Evolutionary conservation across 75 land plant genomes (phyloP).

Genomic region (Larix kaempferi): DNA sequence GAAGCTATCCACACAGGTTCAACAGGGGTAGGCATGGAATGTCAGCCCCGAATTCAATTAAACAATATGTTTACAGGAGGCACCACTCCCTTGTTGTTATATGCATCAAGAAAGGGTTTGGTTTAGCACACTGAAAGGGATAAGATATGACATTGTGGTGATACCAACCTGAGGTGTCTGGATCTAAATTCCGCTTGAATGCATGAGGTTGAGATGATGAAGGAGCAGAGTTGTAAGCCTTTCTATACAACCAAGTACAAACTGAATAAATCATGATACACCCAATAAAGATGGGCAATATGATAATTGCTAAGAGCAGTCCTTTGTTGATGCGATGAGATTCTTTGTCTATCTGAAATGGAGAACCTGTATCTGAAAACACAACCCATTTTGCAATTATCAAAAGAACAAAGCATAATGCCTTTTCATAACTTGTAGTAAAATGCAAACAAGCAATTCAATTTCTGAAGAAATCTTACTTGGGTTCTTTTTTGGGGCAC

Average conservation of each 20-base stretch:
- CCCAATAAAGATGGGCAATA: not conserved
- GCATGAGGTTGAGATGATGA: not conserved
- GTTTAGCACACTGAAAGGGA: too few species aligned
- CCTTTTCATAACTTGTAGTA: not conserved
- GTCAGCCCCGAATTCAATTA: too few species aligned
- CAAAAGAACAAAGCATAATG: not conserved
- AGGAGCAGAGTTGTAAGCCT: not conserved
- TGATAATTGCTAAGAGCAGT: slow-evolving; percentile 7
- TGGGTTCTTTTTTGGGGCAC: not conserved
- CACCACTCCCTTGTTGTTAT: too few species aligned
- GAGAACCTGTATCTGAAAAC: not conserved
- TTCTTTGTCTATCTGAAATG: not conserved
- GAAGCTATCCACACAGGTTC: too few species aligned
- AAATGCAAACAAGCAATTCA: not conserved
- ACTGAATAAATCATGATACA: slow-evolving; percentile 6
- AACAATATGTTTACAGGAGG: too few species aligned
- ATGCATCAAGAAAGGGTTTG: too few species aligned
- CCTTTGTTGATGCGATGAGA: not conserved
- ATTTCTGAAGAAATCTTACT: not conserved
- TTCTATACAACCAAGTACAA: slow-evolving; percentile 7
- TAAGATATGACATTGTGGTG: not conserved
- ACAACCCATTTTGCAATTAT: not conserved
- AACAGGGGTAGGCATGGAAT: too few species aligned
- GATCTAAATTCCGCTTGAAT: not conserved
- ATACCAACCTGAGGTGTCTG: slow-evolving; percentile 7